A percentile compares a stretch with the other conserved stretches of the same genome.
phyloP scores from a whole-genome alignment of 108 stramenopile species.

The Nannochloropsis oceanica region DNA sequence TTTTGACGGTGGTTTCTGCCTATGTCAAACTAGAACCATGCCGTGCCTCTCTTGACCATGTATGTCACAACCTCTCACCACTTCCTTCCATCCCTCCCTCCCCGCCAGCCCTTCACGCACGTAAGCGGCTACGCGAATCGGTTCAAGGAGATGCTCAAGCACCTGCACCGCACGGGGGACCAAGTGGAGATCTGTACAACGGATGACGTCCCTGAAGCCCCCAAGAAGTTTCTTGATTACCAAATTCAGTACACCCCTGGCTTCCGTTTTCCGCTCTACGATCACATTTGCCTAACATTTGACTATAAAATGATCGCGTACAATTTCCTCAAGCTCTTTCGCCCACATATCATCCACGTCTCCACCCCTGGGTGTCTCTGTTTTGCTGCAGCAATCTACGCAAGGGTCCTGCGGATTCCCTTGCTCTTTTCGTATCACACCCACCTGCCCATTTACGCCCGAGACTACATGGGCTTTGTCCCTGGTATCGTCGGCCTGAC shows the following conservation, averaged over 20 bases:
- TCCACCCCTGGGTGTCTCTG: conserved; percentile 76
- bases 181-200: conserved; percentile 67
- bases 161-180: background rate
- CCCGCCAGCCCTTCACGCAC: conserved; percentile 69
- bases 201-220: conserved; percentile 53
- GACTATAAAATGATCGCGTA: conserved; percentile 38
- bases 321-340: conserved; percentile 53
- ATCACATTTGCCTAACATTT: conserved; percentile 67
- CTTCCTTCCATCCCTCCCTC: conserved; percentile 6
- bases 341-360: conserved; percentile 86
- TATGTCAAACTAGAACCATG: too few relatives aligned
- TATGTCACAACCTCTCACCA: background rate
- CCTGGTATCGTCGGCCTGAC: conserved; percentile 57
- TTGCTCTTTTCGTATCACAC: conserved; percentile 80
- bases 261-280: conserved; percentile 82
- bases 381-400: conserved; percentile 46
- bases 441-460: conserved; percentile 71
- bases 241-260: conserved; percentile 66
- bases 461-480: conserved; percentile 55
- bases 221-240: conserved; percentile 53
- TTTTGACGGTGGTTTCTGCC: too few relatives aligned
- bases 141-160: conserved; percentile 85
- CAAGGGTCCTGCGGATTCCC: conserved; percentile 24
- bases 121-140: conserved; percentile 93
- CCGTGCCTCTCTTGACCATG: too few relatives aligned